These are phyloP conservation scores for Musa acuminata DNA, from an alignment of 176 grass and related monocot genomes.

Conservation along the genomic window DNA sequence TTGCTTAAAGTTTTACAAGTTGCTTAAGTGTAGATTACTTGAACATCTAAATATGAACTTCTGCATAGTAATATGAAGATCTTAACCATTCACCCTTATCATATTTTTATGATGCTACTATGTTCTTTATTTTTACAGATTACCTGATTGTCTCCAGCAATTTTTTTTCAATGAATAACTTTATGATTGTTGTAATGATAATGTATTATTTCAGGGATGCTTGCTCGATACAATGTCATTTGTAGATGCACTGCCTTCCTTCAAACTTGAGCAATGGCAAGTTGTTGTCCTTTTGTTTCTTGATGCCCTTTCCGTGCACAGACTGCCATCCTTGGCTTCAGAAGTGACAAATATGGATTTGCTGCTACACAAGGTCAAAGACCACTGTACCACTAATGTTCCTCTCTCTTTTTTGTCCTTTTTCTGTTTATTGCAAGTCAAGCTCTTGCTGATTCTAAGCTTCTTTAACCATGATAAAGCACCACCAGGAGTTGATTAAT, in stretches of 20 bases:
- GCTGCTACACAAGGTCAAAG: conserved; percentile 33
- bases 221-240: conserved; percentile 87
- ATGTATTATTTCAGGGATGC: conserved; percentile 26
- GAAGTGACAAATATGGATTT: conserved; percentile 34
- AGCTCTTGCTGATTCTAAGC: not conserved
- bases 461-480: not conserved
- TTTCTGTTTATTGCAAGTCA: not conserved
- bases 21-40: no score
- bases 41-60: no score
- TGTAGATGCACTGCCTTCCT: conserved; percentile 53
- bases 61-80: no score
- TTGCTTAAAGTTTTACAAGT: not conserved
- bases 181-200: no score
- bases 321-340: conserved; percentile 44
- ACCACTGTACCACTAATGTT: not conserved
- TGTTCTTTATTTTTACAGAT: no score
- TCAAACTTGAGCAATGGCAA: conserved; percentile 61
- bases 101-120: no score
- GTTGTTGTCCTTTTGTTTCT: conserved; percentile 60
- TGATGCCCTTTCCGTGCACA: conserved; percentile 48
- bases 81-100: no score
- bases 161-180: no score
- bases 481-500: no score
- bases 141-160: no score
- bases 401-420: not conserved